These are phyloP conservation scores for Pestalotiopsis sp. DNA, from an alignment of 2,329 filamentous ascomycete species.

Conservation along the genomic window DNA sequence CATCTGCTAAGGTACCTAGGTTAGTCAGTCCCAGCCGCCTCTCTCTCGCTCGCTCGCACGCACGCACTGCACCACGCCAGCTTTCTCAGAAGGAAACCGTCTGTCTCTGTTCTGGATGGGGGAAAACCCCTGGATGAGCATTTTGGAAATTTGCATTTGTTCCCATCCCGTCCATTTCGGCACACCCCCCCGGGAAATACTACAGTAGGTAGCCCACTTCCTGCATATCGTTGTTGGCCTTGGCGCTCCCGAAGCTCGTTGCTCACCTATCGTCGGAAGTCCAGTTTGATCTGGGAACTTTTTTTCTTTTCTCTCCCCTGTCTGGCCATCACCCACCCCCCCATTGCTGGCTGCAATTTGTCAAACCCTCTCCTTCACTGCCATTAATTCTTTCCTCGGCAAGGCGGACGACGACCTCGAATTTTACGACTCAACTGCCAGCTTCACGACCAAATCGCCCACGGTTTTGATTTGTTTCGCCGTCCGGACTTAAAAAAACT, in stretches of 20 bases:
- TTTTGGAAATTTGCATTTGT: constrained; percentile 11
- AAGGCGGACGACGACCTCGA: constrained; percentile 3
- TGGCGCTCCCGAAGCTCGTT: neutral
- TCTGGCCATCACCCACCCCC: neutral
- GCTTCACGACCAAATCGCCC: neutral
- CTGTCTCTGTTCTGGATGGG: neutral
- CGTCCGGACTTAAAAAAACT: neutral
- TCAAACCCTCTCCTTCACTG: neutral
- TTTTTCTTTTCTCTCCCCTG: neutral
- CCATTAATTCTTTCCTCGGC: neutral
- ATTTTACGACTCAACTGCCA: neutral
- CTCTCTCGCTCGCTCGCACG: no score
- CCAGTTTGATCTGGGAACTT: neutral
- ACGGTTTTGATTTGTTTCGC: neutral
- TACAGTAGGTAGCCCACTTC: neutral
- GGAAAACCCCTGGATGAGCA: constrained; percentile 1
- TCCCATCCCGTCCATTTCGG: neutral
- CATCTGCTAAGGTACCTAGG: neutral
- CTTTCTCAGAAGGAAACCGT: neutral
- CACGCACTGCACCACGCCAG: constrained; percentile 1
- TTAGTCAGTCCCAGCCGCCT: constrained; percentile 1
- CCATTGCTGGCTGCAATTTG: neutral
- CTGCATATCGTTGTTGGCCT: neutral
- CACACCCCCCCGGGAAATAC: neutral
- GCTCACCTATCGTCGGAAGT: neutral